Evolutionary conservation across 352 stramenopile genomes (phyloP).

Genomic region (Aphanomyces astaci): DNA sequence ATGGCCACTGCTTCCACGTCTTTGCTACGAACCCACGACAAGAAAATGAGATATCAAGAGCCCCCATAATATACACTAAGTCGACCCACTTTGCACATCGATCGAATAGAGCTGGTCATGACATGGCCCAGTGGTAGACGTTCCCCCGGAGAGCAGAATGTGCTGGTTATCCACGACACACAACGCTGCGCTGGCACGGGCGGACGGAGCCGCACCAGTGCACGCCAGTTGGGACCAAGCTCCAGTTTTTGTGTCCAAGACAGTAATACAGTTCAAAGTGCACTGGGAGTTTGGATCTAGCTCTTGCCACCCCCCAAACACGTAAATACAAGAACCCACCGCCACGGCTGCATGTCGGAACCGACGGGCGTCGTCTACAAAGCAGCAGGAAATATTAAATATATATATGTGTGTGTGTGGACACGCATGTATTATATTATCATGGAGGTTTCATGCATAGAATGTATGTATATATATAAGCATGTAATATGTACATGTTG

Average conservation of each 20-base stretch:
- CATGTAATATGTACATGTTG: too few species aligned
- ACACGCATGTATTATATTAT: too few species aligned
- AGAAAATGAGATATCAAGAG: too few species aligned
- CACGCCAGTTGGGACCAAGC: constrained; percentile 36
- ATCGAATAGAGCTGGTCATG: constrained; percentile 29
- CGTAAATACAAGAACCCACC: background rate
- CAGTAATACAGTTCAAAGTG: background rate
- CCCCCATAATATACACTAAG: too few species aligned
- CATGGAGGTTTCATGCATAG: too few species aligned
- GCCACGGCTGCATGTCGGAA: constrained; percentile 14
- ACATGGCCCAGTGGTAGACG: constrained; percentile 38
- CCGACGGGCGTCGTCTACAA: background rate
- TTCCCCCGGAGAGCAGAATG: constrained; percentile 54
- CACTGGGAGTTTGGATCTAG: background rate
- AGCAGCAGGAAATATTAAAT: too few species aligned
- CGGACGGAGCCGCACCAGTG: constrained; percentile 21
- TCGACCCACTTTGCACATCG: background rate
- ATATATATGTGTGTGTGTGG: too few species aligned
- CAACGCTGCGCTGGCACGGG: constrained; percentile 25
- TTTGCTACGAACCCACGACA: constrained; percentile 27
- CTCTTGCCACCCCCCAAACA: constrained; percentile 3
- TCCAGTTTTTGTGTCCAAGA: constrained; percentile 48
- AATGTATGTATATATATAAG: too few species aligned
- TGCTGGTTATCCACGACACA: constrained; percentile 45
- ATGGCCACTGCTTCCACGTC: constrained; percentile 2